phyloP scores from a whole-genome alignment of 225 moss, liverwort and hornwort species.

The Takakia lepidozioides region DNA sequence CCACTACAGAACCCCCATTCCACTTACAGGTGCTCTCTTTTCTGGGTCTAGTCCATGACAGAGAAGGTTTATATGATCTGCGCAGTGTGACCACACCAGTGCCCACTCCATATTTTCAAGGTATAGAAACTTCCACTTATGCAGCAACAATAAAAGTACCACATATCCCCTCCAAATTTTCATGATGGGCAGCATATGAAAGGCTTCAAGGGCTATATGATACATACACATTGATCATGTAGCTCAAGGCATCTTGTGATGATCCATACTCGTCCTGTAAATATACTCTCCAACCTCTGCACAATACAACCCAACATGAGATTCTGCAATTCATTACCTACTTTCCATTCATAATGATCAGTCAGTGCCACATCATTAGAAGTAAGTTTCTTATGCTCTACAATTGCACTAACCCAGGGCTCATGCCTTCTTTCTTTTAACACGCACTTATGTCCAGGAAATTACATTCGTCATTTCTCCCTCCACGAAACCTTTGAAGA shows the following conservation, averaged over 20 bases:
- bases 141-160: not conserved
- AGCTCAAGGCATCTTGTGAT: constrained; percentile 75
- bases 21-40: no score
- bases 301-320: no score
- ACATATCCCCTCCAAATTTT: not conserved
- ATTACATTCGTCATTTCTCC: no score
- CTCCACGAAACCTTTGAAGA: no score
- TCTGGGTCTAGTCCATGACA: not conserved
- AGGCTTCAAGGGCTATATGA: not conserved
- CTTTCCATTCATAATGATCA: no score
- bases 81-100: not conserved
- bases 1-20: not conserved
- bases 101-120: not conserved
- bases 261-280: constrained; percentile 87
- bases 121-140: not conserved
- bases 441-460: no score
- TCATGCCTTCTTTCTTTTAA: no score
- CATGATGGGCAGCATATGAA: no score
- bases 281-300: constrained; percentile 95
- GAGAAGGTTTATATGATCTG: not conserved
- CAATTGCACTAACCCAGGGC: no score
- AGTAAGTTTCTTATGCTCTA: no score
- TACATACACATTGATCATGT: constrained; percentile 80
- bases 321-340: no score
- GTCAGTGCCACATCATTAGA: no score